phyloP scores from a whole-genome alignment of 495 filamentous ascomycete species.

The Friedmanniomyces simplex region DNA sequence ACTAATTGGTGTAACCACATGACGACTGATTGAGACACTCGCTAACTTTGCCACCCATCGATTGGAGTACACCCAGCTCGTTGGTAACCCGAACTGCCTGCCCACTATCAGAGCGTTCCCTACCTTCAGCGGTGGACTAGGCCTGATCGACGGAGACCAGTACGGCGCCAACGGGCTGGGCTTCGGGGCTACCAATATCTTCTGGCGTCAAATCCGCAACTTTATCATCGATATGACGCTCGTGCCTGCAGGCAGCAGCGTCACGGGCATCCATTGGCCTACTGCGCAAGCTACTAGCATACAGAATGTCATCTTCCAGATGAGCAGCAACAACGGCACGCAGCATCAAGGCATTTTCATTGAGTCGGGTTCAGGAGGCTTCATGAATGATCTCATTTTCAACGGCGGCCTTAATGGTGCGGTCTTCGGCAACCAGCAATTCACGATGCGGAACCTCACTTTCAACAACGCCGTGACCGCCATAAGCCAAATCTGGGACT shows the following conservation, averaged over 20 bases:
- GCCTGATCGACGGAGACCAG: constrained; percentile 45
- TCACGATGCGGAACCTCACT: constrained; percentile 62
- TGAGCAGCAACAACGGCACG: constrained; percentile 58
- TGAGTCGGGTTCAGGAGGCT: constrained; percentile 66
- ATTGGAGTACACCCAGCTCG: constrained; percentile 32
- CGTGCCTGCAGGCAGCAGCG: constrained; percentile 43
- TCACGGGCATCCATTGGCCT: constrained; percentile 69
- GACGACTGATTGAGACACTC: no score
- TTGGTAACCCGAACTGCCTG: constrained; percentile 47
- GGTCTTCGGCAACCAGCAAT: constrained; percentile 69
- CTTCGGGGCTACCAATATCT: constrained; percentile 54
- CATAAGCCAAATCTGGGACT: constrained; percentile 41
- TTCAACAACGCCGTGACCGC: constrained; percentile 54
- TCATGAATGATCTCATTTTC: constrained; percentile 53
- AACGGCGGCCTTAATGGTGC: constrained; percentile 59
- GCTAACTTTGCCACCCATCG: no score
- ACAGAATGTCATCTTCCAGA: constrained; percentile 67
- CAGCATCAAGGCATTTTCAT: constrained; percentile 78
- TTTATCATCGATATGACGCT: constrained; percentile 62
- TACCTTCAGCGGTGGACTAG: constrained; percentile 49
- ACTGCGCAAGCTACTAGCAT: constrained; percentile 59
- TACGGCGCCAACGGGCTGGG: constrained; percentile 22
- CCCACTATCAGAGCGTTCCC: constrained; percentile 56
- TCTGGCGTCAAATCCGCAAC: constrained; percentile 69
- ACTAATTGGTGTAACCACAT: no score